phyloP scores from a whole-genome alignment of 2,329 filamentous ascomycete genomes.

The Colletotrichum somersetense region DNA sequence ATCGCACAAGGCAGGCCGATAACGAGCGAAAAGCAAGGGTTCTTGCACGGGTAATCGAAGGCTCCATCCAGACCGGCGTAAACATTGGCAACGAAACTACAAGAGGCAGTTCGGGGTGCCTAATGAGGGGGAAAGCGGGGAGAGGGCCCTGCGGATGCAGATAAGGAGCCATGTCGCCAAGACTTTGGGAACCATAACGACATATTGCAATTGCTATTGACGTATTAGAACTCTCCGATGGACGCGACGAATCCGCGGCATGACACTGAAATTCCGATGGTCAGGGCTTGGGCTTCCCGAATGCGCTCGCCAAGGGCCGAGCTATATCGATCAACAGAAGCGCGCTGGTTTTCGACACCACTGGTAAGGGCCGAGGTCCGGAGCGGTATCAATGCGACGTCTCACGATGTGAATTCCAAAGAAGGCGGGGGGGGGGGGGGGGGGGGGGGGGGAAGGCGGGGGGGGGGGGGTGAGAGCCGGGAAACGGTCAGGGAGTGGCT shows the following conservation, averaged over 20 bases:
- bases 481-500: slow-evolving; percentile 1
- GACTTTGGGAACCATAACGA: slow-evolving; percentile 17
- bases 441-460: no score
- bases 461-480: not conserved
- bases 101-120: slow-evolving; percentile 38
- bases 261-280: slow-evolving; percentile 30
- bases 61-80: not conserved
- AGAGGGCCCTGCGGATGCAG: slow-evolving; percentile 18
- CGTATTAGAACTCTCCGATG: slow-evolving; percentile 25
- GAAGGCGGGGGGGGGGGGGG: not conserved
- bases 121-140: slow-evolving; percentile 42
- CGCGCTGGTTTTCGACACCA: slow-evolving; percentile 5
- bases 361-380: slow-evolving; percentile 8
- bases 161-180: slow-evolving; percentile 38
- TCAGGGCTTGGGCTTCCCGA: slow-evolving; percentile 19
- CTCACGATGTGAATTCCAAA: not conserved
- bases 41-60: not conserved
- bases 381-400: not conserved
- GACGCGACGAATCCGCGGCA: slow-evolving; percentile 17
- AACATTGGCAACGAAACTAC: slow-evolving; percentile 43
- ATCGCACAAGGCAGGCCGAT: not conserved
- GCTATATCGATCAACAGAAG: slow-evolving; percentile 15
- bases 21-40: not conserved
- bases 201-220: slow-evolving; percentile 30
- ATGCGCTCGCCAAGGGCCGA: slow-evolving; percentile 21